Percentiles rank a stretch among this genome's conserved stretches.
Conservation (phyloP, 1,284 basidiomycete genomes). For the Apiotrichum gamsii region DNA sequence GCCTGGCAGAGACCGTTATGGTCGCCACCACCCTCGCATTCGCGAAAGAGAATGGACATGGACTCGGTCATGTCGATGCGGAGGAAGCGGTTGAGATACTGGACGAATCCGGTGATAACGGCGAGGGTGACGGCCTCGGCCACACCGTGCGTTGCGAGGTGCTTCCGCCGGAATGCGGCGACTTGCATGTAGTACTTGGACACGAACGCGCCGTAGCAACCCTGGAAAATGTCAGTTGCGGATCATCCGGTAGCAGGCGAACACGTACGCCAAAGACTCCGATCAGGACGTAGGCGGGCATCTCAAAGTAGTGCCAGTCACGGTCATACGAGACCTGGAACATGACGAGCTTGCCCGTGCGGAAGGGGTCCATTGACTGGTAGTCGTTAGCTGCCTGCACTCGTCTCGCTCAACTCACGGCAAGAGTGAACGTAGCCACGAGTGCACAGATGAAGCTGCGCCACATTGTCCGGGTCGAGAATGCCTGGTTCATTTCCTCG, state of each 20-base stretch:
- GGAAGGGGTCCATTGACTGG: constrained; percentile 94
- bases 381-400: neutral
- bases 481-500: constrained; percentile 95
- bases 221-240: constrained; percentile 54
- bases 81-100: constrained; percentile 91
- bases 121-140: constrained; percentile 85
- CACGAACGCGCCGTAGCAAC: constrained; percentile 92
- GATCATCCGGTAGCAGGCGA: no score
- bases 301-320: constrained; percentile 99
- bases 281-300: constrained; percentile 87
- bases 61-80: constrained; percentile 98
- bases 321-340: constrained; percentile 97
- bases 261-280: constrained; percentile 83
- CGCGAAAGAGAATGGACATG: constrained; percentile 91
- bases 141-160: constrained; percentile 75
- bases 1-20: constrained; percentile 92
- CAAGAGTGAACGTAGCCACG: constrained; percentile 90
- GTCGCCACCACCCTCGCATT: constrained; percentile 92
- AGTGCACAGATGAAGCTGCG: constrained; percentile 93
- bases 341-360: constrained; percentile 94
- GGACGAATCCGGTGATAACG: constrained; percentile 78
- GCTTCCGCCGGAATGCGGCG: constrained; percentile 84
- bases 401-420: constrained; percentile 55
- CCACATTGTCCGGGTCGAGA: constrained; percentile 98
- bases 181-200: constrained; percentile 96